Evolutionary conservation across 1,139 yeast species (phyloP), one percentile per base, ranked within the genome.

Genomic region (Blastobotrys aristatus): DNA sequence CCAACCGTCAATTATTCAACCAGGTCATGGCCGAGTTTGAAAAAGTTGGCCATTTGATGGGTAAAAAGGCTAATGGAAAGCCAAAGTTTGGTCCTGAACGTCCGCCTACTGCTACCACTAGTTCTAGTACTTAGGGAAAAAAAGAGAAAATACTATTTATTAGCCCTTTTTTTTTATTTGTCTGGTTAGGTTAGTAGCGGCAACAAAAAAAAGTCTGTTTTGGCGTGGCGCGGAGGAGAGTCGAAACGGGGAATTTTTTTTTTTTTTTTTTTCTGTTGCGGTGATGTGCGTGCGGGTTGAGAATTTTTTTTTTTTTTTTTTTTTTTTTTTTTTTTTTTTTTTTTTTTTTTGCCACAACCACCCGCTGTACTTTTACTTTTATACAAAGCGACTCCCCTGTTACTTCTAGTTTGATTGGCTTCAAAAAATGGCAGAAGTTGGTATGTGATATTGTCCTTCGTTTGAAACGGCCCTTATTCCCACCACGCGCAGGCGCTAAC

Each of bases 1-100:
- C 16, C 21, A 33, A 21, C 21, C 21, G 37, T 17, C 20, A 33
- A 16, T 20, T 17, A 16, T 33, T 16, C 20, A 10, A 13, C 4
- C 4, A 16, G 10, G 11, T 17, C 13, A 21, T 33, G 18, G 10
- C 21, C n/a, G 43, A 41, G n/a, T 41, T 50, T 32, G 42, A 37
- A 2, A 43, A 41, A n/a, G 31, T 29, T 6, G 35, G n/a, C n/a
- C 7, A 5, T 5, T 4, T 7, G 10, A 24, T 24, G 27, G 27
- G 8, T 10, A 5, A n/a, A n/a, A n/a, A 24, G 27, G 10, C 18
- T 17, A 34, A 41, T 41, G 44, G 18, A 31, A 51, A 46, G 14
- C 55, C 52, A 10, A 45, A 49, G n/a, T 56, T 48, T 48, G 59
- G 59, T 1, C 59, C 59, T 7, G 58, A 53, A 18, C 34, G 56